Percentiles rank a stretch among this genome's conserved stretches.
phyloP scores from a whole-genome alignment of 2,329 filamentous ascomycete species.

The Pestalotiopsis fici region DNA sequence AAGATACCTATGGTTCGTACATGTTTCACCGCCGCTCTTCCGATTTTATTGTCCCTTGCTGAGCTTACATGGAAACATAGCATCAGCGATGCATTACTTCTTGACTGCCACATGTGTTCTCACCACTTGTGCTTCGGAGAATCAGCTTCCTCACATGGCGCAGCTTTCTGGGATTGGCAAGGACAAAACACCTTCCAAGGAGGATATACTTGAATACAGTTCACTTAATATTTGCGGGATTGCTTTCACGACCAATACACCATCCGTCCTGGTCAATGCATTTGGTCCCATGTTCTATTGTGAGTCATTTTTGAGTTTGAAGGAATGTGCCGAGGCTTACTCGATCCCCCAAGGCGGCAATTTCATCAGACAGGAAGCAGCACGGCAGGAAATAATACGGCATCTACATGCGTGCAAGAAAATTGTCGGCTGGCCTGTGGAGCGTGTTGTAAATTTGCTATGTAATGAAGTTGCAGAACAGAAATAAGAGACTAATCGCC shows the following conservation, averaged over 20 bases:
- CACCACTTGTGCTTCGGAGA: slow-evolving; percentile 13
- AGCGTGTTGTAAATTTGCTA: slow-evolving; percentile 28
- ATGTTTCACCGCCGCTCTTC: neutral
- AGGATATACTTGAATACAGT: slow-evolving; percentile 31
- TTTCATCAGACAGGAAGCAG: slow-evolving; percentile 25
- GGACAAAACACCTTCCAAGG: slow-evolving; percentile 6
- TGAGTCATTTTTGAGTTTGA: slow-evolving; percentile 32
- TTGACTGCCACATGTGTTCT: slow-evolving; percentile 37
- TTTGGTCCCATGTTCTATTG: slow-evolving; percentile 50
- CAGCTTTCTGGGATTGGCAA: neutral
- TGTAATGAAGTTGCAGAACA: neutral
- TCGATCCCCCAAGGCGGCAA: slow-evolving; percentile 24
- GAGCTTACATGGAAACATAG: slow-evolving; percentile 23
- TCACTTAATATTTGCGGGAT: slow-evolving; percentile 43
- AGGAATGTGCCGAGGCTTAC: neutral
- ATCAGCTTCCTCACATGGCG: neutral
- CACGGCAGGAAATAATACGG: slow-evolving; percentile 32
- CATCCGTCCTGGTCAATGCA: slow-evolving; percentile 45
- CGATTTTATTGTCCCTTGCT: neutral
- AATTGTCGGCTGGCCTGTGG: slow-evolving; percentile 39
- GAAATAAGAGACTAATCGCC: too few relatives aligned
- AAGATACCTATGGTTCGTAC: slow-evolving; percentile 41
- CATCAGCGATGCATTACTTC: slow-evolving; percentile 43
- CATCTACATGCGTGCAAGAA: slow-evolving; percentile 33
- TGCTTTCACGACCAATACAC: slow-evolving; percentile 42